These are phyloP conservation scores for Pinus tabuliformis DNA, from an alignment of 75 land plant genomes.

Conservation along the genomic window DNA sequence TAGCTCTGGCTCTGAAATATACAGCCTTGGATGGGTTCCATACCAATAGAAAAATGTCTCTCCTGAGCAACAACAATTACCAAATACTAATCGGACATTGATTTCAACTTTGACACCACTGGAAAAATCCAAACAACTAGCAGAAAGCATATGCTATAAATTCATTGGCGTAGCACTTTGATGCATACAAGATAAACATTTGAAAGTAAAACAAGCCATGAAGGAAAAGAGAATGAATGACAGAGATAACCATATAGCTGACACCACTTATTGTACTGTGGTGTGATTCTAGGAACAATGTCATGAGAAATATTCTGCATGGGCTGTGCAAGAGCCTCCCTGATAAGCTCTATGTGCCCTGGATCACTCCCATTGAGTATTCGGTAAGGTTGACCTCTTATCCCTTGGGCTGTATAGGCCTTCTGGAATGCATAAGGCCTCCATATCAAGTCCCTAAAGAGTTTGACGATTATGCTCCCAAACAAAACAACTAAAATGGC, in stretches of 20 bases:
- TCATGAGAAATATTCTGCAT: slow-evolving; percentile 16
- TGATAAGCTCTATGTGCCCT: slow-evolving; percentile 11
- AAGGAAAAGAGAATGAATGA: not conserved
- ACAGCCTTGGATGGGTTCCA: no score
- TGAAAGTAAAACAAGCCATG: not conserved
- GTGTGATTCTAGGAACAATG: slow-evolving; percentile 11
- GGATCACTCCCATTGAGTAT: slow-evolving; percentile 8
- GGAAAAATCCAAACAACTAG: no score
- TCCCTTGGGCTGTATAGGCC: slow-evolving; percentile 16
- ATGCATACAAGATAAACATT: not conserved
- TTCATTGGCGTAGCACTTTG: not conserved
- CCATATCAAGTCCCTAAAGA: slow-evolving; percentile 15
- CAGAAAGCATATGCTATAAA: not conserved
- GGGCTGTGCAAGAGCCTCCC: not conserved
- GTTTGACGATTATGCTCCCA: not conserved
- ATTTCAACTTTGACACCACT: no score
- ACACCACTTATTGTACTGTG: slow-evolving; percentile 22
- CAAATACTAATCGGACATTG: no score
- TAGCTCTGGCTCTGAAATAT: no score
- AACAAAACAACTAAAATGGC: not conserved
- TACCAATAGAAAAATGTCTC: no score
- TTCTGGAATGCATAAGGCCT: slow-evolving; percentile 10
- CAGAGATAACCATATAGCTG: slow-evolving; percentile 10
- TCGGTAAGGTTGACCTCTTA: slow-evolving; percentile 19
- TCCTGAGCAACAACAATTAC: no score